These are phyloP conservation scores for Mayamaea pseudoterrestris DNA, from an alignment of 108 stramenopile species.

Conservation along the genomic window DNA sequence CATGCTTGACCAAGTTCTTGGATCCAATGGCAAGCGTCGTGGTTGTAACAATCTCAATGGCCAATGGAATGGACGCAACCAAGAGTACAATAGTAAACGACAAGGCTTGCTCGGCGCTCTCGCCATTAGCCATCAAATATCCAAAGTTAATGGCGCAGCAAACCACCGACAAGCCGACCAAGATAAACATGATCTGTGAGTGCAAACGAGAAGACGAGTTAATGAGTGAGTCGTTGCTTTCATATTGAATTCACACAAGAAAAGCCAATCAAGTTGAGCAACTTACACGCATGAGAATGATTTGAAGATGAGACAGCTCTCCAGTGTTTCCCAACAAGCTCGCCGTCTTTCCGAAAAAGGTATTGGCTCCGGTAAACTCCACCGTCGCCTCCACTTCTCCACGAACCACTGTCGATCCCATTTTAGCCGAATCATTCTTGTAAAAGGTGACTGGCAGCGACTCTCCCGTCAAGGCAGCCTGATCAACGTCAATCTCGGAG, in stretches of 20 bases:
- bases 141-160: constrained; percentile 40
- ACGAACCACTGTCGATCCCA: constrained; percentile 61
- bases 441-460: constrained; percentile 71
- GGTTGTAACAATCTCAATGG: constrained; percentile 71
- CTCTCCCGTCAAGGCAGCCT: constrained; percentile 76
- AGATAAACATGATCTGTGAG: constrained; percentile 48
- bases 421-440: constrained; percentile 38
- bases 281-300: constrained; percentile 45
- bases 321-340: constrained; percentile 29
- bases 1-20: constrained; percentile 40
- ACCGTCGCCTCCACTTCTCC: constrained; percentile 56
- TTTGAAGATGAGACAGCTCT: constrained; percentile 39
- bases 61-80: constrained; percentile 69
- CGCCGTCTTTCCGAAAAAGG: constrained; percentile 75
- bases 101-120: constrained; percentile 20
- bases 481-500: constrained; percentile 51
- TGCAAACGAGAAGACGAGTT: too few species aligned
- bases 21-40: constrained; percentile 72
- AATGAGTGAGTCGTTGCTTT: too few species aligned
- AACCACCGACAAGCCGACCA: constrained; percentile 35
- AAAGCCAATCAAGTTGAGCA: too few species aligned
- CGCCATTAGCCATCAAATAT: constrained; percentile 25
- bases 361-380: constrained; percentile 53
- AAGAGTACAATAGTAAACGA: constrained; percentile 56
- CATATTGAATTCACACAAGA: too few species aligned